Percentiles rank a stretch among this genome's conserved stretches.
These are phyloP conservation scores for Exophiala viscosa DNA, from an alignment of 2,329 filamentous ascomycete genomes.

Conservation along the genomic window DNA sequence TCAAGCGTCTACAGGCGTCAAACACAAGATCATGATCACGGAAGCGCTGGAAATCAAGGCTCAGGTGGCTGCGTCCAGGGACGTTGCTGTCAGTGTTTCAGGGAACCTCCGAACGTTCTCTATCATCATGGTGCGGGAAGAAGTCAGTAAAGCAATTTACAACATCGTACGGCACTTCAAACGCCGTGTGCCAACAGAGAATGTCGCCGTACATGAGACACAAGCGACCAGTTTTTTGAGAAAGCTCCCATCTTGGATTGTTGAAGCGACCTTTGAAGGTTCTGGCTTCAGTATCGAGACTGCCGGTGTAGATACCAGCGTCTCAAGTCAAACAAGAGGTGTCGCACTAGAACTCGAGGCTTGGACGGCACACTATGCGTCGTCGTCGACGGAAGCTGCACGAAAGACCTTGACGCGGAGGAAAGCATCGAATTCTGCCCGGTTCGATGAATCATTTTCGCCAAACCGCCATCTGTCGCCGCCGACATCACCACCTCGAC, in stretches of 20 bases:
- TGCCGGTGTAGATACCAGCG: slow-evolving; percentile 78
- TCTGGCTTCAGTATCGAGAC: slow-evolving; percentile 87
- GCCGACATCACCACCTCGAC: slow-evolving; percentile 45
- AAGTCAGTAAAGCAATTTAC: slow-evolving; percentile 86
- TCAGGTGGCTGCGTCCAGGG: slow-evolving; percentile 77
- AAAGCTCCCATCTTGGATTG: slow-evolving; percentile 75
- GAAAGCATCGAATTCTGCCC: slow-evolving; percentile 67
- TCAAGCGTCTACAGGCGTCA: slow-evolving; percentile 75
- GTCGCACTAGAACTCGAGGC: slow-evolving; percentile 82
- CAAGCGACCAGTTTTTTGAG: slow-evolving; percentile 62
- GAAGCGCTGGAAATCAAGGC: slow-evolving; percentile 85
- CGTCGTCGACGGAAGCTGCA: slow-evolving; percentile 67
- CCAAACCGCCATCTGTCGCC: slow-evolving; percentile 51
- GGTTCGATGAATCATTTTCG: slow-evolving; percentile 63
- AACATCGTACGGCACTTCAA: slow-evolving; percentile 85
- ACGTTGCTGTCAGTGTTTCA: slow-evolving; percentile 75
- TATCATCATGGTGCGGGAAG: slow-evolving; percentile 81
- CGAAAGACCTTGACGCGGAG: slow-evolving; percentile 57
- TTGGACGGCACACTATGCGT: slow-evolving; percentile 84
- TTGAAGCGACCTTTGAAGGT: slow-evolving; percentile 78
- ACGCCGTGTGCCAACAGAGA: slow-evolving; percentile 64
- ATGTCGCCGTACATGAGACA: slow-evolving; percentile 38
- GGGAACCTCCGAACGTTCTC: slow-evolving; percentile 83
- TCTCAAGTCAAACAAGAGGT: slow-evolving; percentile 77
- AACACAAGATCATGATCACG: slow-evolving; percentile 81